Evolutionary conservation across 2,329 filamentous ascomycete genomes (phyloP).

Genomic region (Rhexocercosporidium sp.): DNA sequence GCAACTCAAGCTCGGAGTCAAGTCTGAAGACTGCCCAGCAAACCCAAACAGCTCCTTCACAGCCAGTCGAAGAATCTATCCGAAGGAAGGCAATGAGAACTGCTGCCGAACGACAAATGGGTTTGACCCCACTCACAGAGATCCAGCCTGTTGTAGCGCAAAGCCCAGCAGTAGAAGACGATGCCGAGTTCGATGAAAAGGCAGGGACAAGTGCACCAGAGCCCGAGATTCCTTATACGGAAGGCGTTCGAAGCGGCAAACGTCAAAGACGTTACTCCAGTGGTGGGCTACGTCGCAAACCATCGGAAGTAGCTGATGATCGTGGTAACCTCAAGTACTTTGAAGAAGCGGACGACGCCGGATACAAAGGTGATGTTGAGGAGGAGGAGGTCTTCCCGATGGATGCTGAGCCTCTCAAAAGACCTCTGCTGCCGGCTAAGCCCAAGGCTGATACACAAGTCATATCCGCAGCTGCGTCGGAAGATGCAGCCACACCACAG

Average conservation of each 20-base stretch:
- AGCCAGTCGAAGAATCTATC: constrained; percentile 52
- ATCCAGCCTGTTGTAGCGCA: constrained; percentile 12
- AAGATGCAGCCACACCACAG: background rate
- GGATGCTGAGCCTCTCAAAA: constrained; percentile 52
- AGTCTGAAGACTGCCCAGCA: constrained; percentile 38
- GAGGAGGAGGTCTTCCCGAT: constrained; percentile 73
- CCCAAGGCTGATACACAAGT: background rate
- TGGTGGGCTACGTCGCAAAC: constrained; percentile 77
- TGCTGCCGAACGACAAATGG: constrained; percentile 34
- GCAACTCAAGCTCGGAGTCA: constrained; percentile 41
- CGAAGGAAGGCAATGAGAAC: constrained; percentile 40
- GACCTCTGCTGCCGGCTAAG: background rate
- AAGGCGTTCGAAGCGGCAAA: constrained; percentile 31
- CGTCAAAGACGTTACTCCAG: constrained; percentile 83
- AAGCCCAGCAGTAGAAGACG: constrained; percentile 31
- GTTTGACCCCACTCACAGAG: constrained; percentile 22
- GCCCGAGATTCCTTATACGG: constrained; percentile 51
- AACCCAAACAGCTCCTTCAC: constrained; percentile 21
- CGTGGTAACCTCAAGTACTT: constrained; percentile 87
- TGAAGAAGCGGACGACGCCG: constrained; percentile 85
- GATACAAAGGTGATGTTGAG: constrained; percentile 75
- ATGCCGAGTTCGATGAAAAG: constrained; percentile 48
- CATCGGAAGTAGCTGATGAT: constrained; percentile 71
- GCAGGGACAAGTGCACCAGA: constrained; percentile 70
- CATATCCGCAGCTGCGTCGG: background rate